Evolutionary conservation across 306 rosid species (phyloP), one percentile per base, ranked within the genome.

Genomic region (Begonia peltatifolia): DNA sequence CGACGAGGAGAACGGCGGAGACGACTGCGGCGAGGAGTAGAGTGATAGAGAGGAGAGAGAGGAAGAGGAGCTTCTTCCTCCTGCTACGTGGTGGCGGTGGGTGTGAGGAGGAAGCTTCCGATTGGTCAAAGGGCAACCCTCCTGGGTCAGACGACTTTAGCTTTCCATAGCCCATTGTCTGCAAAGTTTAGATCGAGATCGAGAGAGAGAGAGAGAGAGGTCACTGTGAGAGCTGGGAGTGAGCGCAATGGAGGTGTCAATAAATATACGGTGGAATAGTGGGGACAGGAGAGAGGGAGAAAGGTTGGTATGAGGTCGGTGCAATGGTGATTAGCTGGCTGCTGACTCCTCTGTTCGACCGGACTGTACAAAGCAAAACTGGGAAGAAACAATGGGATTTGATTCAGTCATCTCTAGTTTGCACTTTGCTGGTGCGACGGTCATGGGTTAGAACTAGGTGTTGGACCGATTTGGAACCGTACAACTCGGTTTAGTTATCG

Each of bases 271-370:
- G 30, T 16, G 56, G 11, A 55, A 9, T 14, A 61, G 62, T 17
- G 18, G 35, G 35, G 6, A 25, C 35, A 23, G 20, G 63, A 35
- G 65, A 22, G 60, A 51, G 55, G 50, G 47, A 42, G 55, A 25
- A 53, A 43, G 60, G 51, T 82, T 60, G 94, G 71, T 81, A 81
- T 64, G 65, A 75, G 52, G 94, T 87, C 89, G 3, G 61, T 49
- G 67, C 79, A 84, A 14, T 13, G 22, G 3, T 64, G 41, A 74
- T 76, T 62, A 83, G 94, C 87, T 87, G 94, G 87, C 73, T 53
- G 49, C 38, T 30, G 38, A 30, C 35, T 25, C 2, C 35, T 5
- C 38, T 7, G 38, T 30, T 6, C 38, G 38, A 9, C 9, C 38
- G 38, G 38, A 30, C 38, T 30, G 38, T 30, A 30, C 3, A 30